Evolutionary conservation across 2,329 filamentous ascomycete genomes (phyloP).

Genomic region (Scedosporium apiospermum): DNA sequence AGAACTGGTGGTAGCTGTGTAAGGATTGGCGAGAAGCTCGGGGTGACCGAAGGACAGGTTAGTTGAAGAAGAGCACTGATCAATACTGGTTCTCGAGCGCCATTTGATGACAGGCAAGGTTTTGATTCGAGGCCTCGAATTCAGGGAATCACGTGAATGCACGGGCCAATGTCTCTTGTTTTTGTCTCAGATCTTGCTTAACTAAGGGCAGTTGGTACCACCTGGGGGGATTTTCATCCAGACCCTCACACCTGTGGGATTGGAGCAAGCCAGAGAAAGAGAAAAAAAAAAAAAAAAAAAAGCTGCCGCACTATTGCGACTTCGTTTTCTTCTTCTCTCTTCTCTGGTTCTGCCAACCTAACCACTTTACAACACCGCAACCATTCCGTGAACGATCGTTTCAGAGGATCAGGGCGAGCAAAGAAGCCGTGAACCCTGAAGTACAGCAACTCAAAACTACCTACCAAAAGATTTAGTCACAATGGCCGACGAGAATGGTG

Average conservation of each 20-base stretch:
- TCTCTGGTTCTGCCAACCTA: not conserved
- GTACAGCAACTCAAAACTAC: not conserved
- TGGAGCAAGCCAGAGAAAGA: not conserved
- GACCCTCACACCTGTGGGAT: too few species aligned
- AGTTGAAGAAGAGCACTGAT: not conserved
- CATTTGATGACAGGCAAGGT: conserved; percentile 5
- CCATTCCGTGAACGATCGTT: not conserved
- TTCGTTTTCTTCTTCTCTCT: not conserved
- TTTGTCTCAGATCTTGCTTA: not conserved
- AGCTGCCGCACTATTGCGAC: not conserved
- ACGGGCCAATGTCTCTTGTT: not conserved
- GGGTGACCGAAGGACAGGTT: conserved; percentile 1
- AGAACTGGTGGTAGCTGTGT: conserved; percentile 11
- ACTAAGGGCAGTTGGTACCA: not conserved
- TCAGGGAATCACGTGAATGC: not conserved
- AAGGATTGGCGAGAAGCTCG: conserved; percentile 8
- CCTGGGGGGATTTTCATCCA: not conserved
- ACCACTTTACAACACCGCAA: not conserved
- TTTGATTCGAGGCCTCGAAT: conserved; percentile 1
- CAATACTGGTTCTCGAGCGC: not conserved
- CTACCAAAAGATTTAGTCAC: not conserved
- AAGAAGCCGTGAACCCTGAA: conserved; percentile 7
- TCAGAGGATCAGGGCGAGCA: conserved; percentile 6
- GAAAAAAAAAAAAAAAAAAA: not conserved
- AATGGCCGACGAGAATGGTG: conserved; percentile 7